Evolutionary conservation across 352 stramenopile genomes (phyloP).

Genomic region (Phytopythium chamaehyphon): DNA sequence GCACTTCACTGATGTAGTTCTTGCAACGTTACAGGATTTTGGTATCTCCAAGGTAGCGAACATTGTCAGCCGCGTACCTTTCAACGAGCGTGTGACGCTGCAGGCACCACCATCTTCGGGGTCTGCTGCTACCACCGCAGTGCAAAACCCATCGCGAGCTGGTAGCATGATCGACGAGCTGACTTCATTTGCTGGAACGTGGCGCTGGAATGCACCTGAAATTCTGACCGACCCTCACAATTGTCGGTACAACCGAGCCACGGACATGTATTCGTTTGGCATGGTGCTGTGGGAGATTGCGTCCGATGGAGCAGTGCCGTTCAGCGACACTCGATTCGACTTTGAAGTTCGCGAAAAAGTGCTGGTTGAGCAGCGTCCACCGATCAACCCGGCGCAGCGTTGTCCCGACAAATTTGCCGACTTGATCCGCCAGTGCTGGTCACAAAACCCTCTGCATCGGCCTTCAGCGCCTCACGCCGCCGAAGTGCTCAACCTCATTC

Average conservation of each 20-base stretch:
- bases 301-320: constrained; percentile 53
- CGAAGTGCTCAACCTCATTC: constrained; percentile 44
- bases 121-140: not conserved
- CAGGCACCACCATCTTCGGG: constrained; percentile 16
- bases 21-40: constrained; percentile 31
- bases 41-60: constrained; percentile 49
- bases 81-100: constrained; percentile 30
- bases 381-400: constrained; percentile 36
- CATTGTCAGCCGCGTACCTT: constrained; percentile 33
- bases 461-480: constrained; percentile 44
- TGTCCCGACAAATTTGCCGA: constrained; percentile 51
- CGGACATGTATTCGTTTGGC: constrained; percentile 72
- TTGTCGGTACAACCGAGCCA: constrained; percentile 54
- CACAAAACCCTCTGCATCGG: constrained; percentile 34
- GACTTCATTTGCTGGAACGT: constrained; percentile 65
- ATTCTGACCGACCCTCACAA: constrained; percentile 64
- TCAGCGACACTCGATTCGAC: constrained; percentile 60
- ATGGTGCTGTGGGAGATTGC: constrained; percentile 76
- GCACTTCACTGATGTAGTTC: constrained; percentile 7
- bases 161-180: constrained; percentile 44
- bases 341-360: constrained; percentile 69
- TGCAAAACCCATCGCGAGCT: constrained; percentile 21
- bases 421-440: constrained; percentile 63
- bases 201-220: constrained; percentile 69
- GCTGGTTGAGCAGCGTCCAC: constrained; percentile 42